Base-by-base conservation (phyloP, 176 grass and related monocot genomes). In the Lolium multiflorum region DNA sequence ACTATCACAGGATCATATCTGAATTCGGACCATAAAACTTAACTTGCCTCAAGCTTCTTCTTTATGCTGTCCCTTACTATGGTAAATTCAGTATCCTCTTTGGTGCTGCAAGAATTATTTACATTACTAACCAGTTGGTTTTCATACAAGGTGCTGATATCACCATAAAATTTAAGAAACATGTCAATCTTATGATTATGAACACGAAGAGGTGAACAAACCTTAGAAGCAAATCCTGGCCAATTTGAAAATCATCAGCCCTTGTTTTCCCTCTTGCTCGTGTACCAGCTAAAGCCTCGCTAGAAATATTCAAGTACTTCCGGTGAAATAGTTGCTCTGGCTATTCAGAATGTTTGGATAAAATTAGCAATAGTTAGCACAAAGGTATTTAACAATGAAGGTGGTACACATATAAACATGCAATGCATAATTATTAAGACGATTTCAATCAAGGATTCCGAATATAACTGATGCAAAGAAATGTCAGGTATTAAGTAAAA, bases 271-370 rank as follows among this genome's bases (percentile, higher is more conserved):
- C 94, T 67, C 97, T 89, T 82, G 92, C 87, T 39, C 97, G 88
- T 41, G 97, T 99, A 68, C 97, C 97, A 64, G 97, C 94, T 76
- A 99, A 92, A 90, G 97, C 97, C 89, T 99, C 97, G 5, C 94
- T 99, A 71, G 97, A 91, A 94, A 99, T 94, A 69, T 89, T 88
- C 74, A 94, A 91, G 83, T 92, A 88, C 77, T 96, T 99, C 84
- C 94, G 88, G 49, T 99, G 97, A 94, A 99, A 99, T 90, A 99
- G 85, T 92, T 96, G 92, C 89, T 99, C 97, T 94, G 97, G 97
- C 94, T 99, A 99, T 96, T 99, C 92, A 99, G 90, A 98, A 94
- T 92, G 66, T 89, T 90, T 64, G 55, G 48, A 81, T 77, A 60
- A 69, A 86, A 90, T 84, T 20, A 92, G 71, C 67, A 92, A 85